Evolutionary conservation across 495 filamentous ascomycete genomes (phyloP), one percentile per base, ranked within the genome.

Genomic region (Xylaria castorea): DNA sequence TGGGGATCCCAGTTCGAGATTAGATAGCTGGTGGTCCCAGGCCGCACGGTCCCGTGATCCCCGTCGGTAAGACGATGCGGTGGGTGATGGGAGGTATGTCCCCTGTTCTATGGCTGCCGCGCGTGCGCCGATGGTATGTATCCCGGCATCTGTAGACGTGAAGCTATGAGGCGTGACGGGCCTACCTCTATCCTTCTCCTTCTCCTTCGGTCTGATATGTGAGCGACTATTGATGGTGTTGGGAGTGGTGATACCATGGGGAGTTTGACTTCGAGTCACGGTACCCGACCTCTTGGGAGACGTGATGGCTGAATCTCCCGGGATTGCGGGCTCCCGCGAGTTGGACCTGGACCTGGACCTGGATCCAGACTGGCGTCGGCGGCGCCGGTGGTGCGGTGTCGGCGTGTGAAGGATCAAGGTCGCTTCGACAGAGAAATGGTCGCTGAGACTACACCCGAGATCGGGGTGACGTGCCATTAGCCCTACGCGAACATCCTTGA

Each of bases 341-440:
- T 36, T 36, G 8, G 66, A 69, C 2, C 34, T 40, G 44, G 68
- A 63, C n/a, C 57, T 36, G 25, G 69, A 71, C 12, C 69, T 40
- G 1, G 69, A 71, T 2, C 34, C 34, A 3, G 58, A 65, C 50
- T 46, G 48, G 30, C 25, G 46, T 22, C 70, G 70, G 32, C 44
- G 68, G 18, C 68, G 68, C 3, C 44, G 42, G 20, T 20, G 68
- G 18, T n/a, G 53, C 3, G 58, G 42, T n/a, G 68, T 61, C 50
- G 73, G 70, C 9, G 78, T 79, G 44, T 83, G 81, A 40, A 86
- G 81, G n/a, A 82, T 72, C 1, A 95, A 79, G 0, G 88, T 91
- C 5, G 90, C 87, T 79, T 93, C 91, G 50, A 98, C 89, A 40
- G 93, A 92, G 80, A 97, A 98, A 79, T 99, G 96, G 78, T 99